A percentile compares a stretch with the other conserved stretches of the same genome.
These are phyloP conservation scores for Cryptococcus sp. DNA, from an alignment of 1,284 basidiomycete genomes.

Conservation along the genomic window DNA sequence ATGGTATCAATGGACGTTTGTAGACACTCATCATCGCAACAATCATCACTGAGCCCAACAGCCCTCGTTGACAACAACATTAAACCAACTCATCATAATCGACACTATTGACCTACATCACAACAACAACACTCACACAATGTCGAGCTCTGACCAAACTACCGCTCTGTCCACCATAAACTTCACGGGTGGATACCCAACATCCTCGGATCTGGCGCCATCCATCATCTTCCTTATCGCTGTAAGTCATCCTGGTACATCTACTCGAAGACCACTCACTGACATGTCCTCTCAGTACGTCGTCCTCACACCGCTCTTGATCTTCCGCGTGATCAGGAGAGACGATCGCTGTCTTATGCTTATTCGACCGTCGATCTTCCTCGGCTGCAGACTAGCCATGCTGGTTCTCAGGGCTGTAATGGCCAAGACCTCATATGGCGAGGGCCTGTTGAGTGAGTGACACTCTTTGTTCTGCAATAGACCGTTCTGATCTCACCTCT, in stretches of 20 bases:
- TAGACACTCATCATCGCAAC: too few species aligned
- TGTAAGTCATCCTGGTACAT: constrained; percentile 23
- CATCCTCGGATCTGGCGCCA: constrained; percentile 34
- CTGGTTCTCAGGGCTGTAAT: constrained; percentile 33
- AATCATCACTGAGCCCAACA: too few species aligned
- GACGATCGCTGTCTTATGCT: constrained; percentile 24
- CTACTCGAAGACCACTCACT: neutral
- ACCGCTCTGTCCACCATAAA: constrained; percentile 24
- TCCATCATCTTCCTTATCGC: constrained; percentile 36
- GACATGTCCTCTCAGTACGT: constrained; percentile 23
- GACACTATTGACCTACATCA: too few species aligned
- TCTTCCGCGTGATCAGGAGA: constrained; percentile 21
- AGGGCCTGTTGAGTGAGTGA: constrained; percentile 27
- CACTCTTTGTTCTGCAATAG: neutral
- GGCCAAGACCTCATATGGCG: constrained; percentile 27
- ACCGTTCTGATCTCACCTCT: neutral
- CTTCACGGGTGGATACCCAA: constrained; percentile 38
- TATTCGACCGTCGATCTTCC: constrained; percentile 36
- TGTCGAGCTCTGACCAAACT: neutral
- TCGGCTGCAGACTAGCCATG: constrained; percentile 25
- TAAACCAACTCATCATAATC: too few species aligned
- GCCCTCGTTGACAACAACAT: too few species aligned
- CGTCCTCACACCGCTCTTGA: constrained; percentile 20
- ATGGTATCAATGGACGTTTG: too few species aligned
- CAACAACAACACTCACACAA: neutral